phyloP scores from a whole-genome alignment of 495 filamentous ascomycete species.

The Neurospora sp. region DNA sequence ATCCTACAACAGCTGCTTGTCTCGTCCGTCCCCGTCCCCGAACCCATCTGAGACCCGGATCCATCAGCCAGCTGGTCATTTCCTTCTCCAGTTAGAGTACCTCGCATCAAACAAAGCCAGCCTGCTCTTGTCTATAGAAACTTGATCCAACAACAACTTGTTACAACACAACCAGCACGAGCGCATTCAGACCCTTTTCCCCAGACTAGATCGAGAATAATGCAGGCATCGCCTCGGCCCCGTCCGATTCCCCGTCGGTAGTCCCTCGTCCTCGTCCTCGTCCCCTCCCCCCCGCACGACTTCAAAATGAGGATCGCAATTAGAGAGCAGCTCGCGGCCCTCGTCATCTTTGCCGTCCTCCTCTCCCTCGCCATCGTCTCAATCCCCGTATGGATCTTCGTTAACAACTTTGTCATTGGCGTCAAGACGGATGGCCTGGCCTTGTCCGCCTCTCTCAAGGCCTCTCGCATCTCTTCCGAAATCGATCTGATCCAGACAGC shows the following conservation, averaged over 20 bases:
- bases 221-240: not conserved
- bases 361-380: constrained; percentile 49
- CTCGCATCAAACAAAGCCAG: too few relatives aligned
- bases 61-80: not conserved
- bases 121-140: not conserved
- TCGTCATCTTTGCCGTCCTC: constrained; percentile 61
- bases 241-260: not conserved
- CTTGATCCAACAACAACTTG: not conserved
- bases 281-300: not conserved
- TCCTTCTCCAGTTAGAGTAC: not conserved
- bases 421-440: constrained; percentile 51
- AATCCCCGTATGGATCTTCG: constrained; percentile 55
- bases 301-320: too few relatives aligned
- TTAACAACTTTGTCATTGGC: constrained; percentile 60
- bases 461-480: constrained; percentile 66
- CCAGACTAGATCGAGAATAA: not conserved
- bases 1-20: not conserved
- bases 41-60: not conserved
- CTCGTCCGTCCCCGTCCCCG: not conserved
- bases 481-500: constrained; percentile 63
- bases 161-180: not conserved
- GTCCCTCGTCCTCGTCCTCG: not conserved
- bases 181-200: not conserved
- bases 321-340: constrained; percentile 53
- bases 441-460: constrained; percentile 76